Base-by-base conservation (phyloP, 371 early-diverging fungal species). In the Encephalitozoon hellem region DNA sequence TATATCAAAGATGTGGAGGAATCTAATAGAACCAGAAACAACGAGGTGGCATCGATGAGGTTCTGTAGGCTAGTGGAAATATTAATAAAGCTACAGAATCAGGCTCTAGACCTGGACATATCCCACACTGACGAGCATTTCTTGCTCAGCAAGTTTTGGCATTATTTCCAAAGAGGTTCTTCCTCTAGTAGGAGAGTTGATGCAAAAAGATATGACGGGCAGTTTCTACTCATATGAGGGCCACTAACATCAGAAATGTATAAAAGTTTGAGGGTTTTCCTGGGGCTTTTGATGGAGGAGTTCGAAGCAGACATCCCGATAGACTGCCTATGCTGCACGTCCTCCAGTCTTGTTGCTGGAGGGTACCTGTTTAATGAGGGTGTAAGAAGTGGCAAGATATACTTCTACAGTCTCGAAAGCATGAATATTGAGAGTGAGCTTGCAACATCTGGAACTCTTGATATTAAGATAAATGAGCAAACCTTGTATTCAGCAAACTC, bases 1-100 rank as follows among this genome's bases (percentile, higher is more conserved):
- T 42, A 67, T n/a, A 26, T 75, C 11, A 75, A 49, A 23, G 75
- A 75, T 63, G 18, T 75, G 18, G 63, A 75, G 28, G 75, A 75
- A 26, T 52, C 75, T 32, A 75, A 75, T 45, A 67, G 45, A 18
- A 67, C 67, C 54, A 42, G n/a, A 47, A 49, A 67, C n/a, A 64
- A 52, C 28, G 30, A 28, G 8, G 41, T 67, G 28, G 75, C 75
- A 9, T 75, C 75, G 9, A 53, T 67, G 28, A 52, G 63, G 26
- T 75, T 75, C 51, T 75, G 75, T 34, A 68, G 54, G 26, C 30
- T 69, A 0, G 63, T 75, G 9, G 75, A 75, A 26, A 42, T 71
- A 38, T 26, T 71, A 8, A 49, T 71, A 43, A 28, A 28, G 28
- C 12, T 71, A 5, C 72, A 71, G 49, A 25, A 4, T 15, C 53